Conservation (phyloP, 768 basidiomycete species). For the Serendipita sp. region DNA sequence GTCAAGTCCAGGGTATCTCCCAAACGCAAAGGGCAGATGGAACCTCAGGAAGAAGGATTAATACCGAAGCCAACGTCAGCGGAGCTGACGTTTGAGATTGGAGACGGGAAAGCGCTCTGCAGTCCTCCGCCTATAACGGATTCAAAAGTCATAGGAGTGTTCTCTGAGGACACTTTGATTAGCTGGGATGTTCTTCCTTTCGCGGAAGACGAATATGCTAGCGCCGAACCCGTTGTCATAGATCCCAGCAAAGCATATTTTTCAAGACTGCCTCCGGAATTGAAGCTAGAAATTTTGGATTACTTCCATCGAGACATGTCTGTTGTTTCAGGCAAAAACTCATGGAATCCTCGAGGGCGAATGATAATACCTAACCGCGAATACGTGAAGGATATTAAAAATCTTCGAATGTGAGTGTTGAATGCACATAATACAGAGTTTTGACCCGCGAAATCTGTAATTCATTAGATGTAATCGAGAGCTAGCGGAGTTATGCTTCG, state of each 20-base stretch:
- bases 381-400: background rate
- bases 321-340: background rate
- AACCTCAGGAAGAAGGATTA: no score
- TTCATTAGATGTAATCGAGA: background rate
- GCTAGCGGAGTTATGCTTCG: background rate
- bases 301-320: background rate
- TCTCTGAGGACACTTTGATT: background rate
- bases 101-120: no score
- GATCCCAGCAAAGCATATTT: slow-evolving; percentile 1
- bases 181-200: background rate
- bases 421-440: background rate
- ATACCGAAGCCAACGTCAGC: no score
- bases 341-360: background rate
- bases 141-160: no score
- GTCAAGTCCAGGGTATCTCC: background rate
- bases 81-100: no score
- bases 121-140: no score
- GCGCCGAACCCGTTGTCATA: background rate
- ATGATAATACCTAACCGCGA: background rate
- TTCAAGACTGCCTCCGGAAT: background rate
- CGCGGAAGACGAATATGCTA: background rate
- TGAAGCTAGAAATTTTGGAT: background rate
- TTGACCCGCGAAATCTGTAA: background rate
- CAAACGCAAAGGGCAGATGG: no score
- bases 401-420: background rate